Evolutionary conservation across 768 basidiomycete species (phyloP), one percentile per base, ranked within the genome.

Genomic region (Lentinula sp.): DNA sequence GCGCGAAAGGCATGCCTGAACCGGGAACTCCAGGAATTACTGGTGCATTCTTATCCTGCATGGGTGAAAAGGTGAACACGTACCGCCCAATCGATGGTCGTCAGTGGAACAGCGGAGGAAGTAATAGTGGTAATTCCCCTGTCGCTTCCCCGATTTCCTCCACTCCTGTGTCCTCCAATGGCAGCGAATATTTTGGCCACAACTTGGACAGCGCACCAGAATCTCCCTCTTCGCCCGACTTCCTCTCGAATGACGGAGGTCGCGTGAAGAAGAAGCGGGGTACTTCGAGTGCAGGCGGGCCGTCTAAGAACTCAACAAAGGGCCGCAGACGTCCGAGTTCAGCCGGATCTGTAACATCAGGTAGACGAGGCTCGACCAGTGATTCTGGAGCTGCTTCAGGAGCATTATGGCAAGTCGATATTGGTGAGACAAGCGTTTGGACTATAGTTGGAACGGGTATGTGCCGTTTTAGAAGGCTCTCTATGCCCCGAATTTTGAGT

Each of bases 361-460:
- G 82, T 52, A 79, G 88, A 37, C 85, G 88, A 48, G 86, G 87
- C 13, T 85, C 84, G 35, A 75, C 81, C 13, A 85, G 86, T 66
- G 90, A 91, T 60, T 70, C 82, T 45, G 83, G 85, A 39, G 86
- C 86, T 56, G 84, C 86, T 49, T 92, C 88, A 5, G 91, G 89
- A 55, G 88, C 89, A 9, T 79, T 91, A 23, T 93, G 90, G 91
- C 88, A 88, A 69, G 88, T 94, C 59, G 93, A 95, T 71, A 93
- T 93, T 61, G 93, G 93, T 63, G 93, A 95, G 77, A 93, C 92
- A 35, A 93, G 91, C 70, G 90, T 94, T 23, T 95, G 93, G 93
- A 95, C 93, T 3, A 92, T 95, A 65, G 91, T 94, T 63, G 92
- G 93, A 66, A 93, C 91, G 64, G 91, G 91, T 93, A 72, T 73